Evolutionary conservation across 2,329 filamentous ascomycete genomes (phyloP).

Genomic region (Pseudocercospora fuligena): DNA sequence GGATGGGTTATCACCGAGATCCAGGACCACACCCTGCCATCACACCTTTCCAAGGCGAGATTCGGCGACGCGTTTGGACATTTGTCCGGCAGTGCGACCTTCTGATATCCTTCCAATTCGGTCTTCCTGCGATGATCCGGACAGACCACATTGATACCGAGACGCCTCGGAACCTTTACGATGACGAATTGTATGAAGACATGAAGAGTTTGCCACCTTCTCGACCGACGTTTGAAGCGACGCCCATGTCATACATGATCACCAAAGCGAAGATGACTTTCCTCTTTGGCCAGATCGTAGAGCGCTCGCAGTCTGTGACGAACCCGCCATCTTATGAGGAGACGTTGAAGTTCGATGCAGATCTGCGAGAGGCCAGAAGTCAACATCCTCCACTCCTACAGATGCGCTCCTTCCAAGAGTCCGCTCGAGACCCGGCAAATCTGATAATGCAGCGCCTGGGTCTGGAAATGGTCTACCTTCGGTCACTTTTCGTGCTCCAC

Average conservation of each 20-base stretch:
- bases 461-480: conserved; percentile 83
- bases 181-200: conserved; percentile 75
- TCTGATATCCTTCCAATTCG: conserved; percentile 75
- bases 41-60: conserved; percentile 77
- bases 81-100: conserved; percentile 75
- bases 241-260: conserved; percentile 79
- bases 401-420: conserved; percentile 74
- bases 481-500: conserved; percentile 87
- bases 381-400: conserved; percentile 80
- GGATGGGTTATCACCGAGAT: conserved; percentile 80
- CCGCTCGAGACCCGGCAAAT: conserved; percentile 69
- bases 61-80: conserved; percentile 66
- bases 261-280: conserved; percentile 70
- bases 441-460: conserved; percentile 81
- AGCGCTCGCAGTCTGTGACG: conserved; percentile 65
- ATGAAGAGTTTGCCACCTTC: conserved; percentile 71
- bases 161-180: conserved; percentile 77
- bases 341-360: conserved; percentile 63
- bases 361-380: conserved; percentile 62
- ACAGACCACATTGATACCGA: conserved; percentile 76
- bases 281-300: conserved; percentile 73
- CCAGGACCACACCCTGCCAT: conserved; percentile 74
- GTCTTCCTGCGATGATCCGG: conserved; percentile 68
- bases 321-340: conserved; percentile 66
- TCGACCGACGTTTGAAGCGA: conserved; percentile 70